Evolutionary conservation across 768 basidiomycete genomes (phyloP), one percentile per base, ranked within the genome.

Genomic region (Hypsizygus marmoreus): DNA sequence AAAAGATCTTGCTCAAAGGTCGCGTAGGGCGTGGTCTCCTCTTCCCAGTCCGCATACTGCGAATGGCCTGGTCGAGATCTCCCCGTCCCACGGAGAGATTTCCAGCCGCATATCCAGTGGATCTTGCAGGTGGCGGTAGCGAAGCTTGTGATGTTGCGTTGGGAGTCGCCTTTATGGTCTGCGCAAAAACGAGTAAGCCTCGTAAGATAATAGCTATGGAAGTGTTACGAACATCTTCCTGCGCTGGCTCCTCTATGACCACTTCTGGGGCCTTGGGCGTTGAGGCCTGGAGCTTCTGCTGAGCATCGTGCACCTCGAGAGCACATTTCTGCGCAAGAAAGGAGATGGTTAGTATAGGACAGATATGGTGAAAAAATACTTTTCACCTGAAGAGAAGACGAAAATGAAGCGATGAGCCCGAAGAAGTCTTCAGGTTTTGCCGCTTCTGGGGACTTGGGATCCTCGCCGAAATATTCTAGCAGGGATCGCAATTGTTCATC

Each of bases 341-440:
- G 31, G 37, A 31, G 34, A 13, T 43, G 26, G n/a, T n/a, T n/a
- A n/a, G n/a, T n/a, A n/a, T n/a, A n/a, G n/a, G n/a, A n/a, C n/a
- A n/a, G n/a, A n/a, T n/a, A n/a, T n/a, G n/a, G n/a, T n/a, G n/a
- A n/a, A n/a, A n/a, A n/a, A n/a, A n/a, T n/a, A n/a, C n/a, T n/a
- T n/a, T 69, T 41, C 50, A 84, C 86, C 78, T 84, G 82, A 14
- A 94, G 70, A 1, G 80, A 80, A 0, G 80, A 79, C 0, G 85
- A 86, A 65, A 93, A 92, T 0, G 83, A 78, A n/a, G 79, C 71
- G 35, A 93, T 76, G 43, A 84, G 66, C 0, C 76, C 79, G 56
- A 97, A 95, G 59, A 97, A 83, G 50, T 89, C 87, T 61, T 95
- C 94, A 0, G 88, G 80, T 57, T 86, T 91, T 2, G 77, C 75